A percentile compares a stretch with the other conserved stretches of the same genome.
Evolutionary conservation across 2,329 filamentous ascomycete genomes (phyloP).

Genomic region (Eutypella sp.): DNA sequence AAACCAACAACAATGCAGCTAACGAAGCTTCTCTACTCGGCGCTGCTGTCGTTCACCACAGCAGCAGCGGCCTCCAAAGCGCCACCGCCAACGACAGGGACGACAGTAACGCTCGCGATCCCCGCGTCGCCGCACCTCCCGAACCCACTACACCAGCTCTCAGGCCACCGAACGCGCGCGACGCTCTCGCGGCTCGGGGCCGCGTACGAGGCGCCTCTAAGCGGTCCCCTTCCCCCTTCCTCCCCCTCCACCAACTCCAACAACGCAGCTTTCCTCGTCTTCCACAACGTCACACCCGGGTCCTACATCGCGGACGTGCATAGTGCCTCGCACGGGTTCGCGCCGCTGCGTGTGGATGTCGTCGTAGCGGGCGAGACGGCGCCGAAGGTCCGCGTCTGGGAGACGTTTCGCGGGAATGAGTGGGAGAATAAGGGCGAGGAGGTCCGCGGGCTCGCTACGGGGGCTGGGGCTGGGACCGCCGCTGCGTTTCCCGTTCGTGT

Average conservation of each 20-base stretch:
- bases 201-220: constrained; percentile 54
- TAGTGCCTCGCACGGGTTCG: constrained; percentile 68
- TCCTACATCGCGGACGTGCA: constrained; percentile 82
- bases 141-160: constrained; percentile 52
- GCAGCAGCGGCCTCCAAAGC: too few species aligned
- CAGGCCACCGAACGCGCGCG: constrained; percentile 55
- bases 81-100: constrained; percentile 21
- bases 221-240: constrained; percentile 23
- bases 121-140: constrained; percentile 33
- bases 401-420: constrained; percentile 83
- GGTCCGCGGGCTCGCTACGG: constrained; percentile 37
- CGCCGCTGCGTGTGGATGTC: constrained; percentile 76
- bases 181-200: constrained; percentile 43
- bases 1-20: too few species aligned
- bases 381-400: constrained; percentile 61
- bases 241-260: constrained; percentile 40
- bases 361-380: constrained; percentile 19
- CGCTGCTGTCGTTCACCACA: too few species aligned
- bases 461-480: constrained; percentile 16
- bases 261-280: constrained; percentile 72
- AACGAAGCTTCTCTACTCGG: too few species aligned
- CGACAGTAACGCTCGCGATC: constrained; percentile 43
- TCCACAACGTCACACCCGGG: constrained; percentile 64
- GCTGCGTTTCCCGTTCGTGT: constrained; percentile 57
- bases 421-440: constrained; percentile 81